Conservation (phyloP, 1,139 yeast species). For the Candida gigantensis region DNA sequence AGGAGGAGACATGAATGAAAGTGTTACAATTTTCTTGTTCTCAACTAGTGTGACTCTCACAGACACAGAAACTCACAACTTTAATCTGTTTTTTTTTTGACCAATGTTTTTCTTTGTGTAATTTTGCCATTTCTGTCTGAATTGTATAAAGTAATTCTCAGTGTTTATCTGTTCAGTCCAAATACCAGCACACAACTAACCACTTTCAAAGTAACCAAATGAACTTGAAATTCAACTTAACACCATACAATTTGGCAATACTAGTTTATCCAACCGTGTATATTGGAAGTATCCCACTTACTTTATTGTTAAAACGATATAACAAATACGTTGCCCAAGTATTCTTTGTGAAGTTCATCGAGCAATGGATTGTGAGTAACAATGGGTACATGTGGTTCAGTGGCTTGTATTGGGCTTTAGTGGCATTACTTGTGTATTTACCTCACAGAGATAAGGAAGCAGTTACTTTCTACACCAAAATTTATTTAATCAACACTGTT, state of each 20-base stretch:
- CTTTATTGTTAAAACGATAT: slow-evolving; percentile 16
- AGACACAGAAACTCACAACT: no score
- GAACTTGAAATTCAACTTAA: slow-evolving; percentile 2
- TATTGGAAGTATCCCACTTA: slow-evolving; percentile 21
- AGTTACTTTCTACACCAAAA: slow-evolving; percentile 6
- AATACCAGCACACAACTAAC: no score
- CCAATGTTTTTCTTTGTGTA: no score
- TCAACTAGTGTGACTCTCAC: no score
- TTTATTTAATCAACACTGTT: slow-evolving; percentile 12
- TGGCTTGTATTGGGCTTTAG: slow-evolving; percentile 13
- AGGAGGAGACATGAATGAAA: no score
- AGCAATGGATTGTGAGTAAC: slow-evolving; percentile 23
- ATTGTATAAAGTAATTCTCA: no score
- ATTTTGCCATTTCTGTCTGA: no score
- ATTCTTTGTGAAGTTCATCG: slow-evolving; percentile 20
- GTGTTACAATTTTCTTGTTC: no score
- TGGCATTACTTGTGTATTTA: slow-evolving; percentile 4
- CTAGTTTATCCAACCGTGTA: slow-evolving; percentile 17
- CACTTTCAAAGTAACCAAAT: no score
- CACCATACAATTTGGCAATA: slow-evolving; percentile 7
- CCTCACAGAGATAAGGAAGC: slow-evolving; percentile 4
- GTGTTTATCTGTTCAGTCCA: no score
- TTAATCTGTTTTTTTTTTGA: no score
- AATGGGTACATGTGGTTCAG: slow-evolving; percentile 35
- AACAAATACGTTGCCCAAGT: slow-evolving; percentile 15